These are phyloP conservation scores for Lithospermum erythrorhizon DNA, from an alignment of 257 asterid genomes.

Conservation along the genomic window DNA sequence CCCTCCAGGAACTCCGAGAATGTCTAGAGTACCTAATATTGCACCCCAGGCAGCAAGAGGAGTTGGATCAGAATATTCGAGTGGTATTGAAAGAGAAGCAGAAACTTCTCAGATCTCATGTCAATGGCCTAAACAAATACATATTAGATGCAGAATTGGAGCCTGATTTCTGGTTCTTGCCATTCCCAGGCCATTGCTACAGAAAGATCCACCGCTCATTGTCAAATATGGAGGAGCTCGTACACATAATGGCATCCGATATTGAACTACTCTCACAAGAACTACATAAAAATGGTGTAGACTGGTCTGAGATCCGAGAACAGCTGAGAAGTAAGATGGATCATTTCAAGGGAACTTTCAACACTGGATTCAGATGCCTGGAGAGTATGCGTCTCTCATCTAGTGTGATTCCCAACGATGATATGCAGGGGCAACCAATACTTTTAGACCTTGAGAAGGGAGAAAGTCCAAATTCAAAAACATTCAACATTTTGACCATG, in stretches of 20 bases:
- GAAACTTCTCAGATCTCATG: slow-evolving; percentile 12
- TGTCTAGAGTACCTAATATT: slow-evolving; percentile 20
- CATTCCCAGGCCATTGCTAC: slow-evolving; percentile 33
- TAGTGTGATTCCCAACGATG: slow-evolving; percentile 4
- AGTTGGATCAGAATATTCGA: slow-evolving; percentile 1
- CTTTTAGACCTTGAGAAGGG: slow-evolving; percentile 28
- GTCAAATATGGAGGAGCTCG: slow-evolving; percentile 18
- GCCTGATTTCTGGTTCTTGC: slow-evolving; percentile 39
- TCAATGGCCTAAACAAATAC: slow-evolving; percentile 16
- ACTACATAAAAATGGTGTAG: slow-evolving; percentile 7
- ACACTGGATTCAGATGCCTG: slow-evolving; percentile 10
- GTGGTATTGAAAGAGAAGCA: slow-evolving; percentile 20
- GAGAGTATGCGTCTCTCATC: slow-evolving; percentile 7
- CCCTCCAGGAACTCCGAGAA: slow-evolving; percentile 18
- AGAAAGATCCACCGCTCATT: slow-evolving; percentile 20
- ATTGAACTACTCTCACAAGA: slow-evolving; percentile 18
- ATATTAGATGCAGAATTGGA: slow-evolving; percentile 30
- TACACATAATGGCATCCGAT: slow-evolving; percentile 25
- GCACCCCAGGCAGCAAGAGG: slow-evolving; percentile 1
- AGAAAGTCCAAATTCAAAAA: slow-evolving; percentile 7
- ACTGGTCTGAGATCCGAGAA: slow-evolving; percentile 20
- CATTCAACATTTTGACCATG: neutral
- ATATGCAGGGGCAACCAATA: slow-evolving; percentile 11
- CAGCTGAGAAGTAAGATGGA: slow-evolving; percentile 16
- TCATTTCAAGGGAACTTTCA: slow-evolving; percentile 19